Evolutionary conservation across 345 rosid species (phyloP).

Genomic region (Toxicodendron radicans): DNA sequence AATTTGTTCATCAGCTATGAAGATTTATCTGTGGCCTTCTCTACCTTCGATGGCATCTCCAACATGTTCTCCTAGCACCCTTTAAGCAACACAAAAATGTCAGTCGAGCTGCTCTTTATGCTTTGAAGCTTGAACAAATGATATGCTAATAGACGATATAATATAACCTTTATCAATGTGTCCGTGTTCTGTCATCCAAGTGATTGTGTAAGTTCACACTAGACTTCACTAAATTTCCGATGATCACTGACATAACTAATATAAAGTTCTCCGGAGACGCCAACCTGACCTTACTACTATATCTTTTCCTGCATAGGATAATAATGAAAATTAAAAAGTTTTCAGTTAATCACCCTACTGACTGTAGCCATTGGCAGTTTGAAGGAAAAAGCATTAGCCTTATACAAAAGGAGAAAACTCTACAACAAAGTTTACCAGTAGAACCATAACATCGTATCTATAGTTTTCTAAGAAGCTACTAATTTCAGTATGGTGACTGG

Average conservation of each 20-base stretch:
- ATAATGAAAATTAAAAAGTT: not conserved
- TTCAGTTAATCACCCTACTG: not conserved
- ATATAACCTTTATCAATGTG: not conserved
- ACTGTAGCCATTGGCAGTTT: no score
- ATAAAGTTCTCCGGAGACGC: not conserved
- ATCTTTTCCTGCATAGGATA: not conserved
- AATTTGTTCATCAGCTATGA: conserved; percentile 7
- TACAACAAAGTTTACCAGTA: not conserved
- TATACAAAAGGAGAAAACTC: no score
- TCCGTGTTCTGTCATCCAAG: not conserved
- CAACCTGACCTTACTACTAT: not conserved
- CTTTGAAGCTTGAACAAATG: conserved; percentile 3
- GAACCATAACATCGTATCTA: not conserved
- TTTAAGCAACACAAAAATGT: not conserved
- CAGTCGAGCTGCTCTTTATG: not conserved
- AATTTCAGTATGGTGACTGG: not conserved
- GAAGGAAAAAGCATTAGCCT: no score
- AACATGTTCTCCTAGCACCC: conserved; percentile 5
- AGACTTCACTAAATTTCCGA: not conserved
- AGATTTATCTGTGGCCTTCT: not conserved
- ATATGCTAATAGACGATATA: not conserved
- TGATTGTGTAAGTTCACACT: not conserved
- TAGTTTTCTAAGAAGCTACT: not conserved
- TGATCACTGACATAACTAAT: not conserved
- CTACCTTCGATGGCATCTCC: not conserved